Evolutionary conservation across 768 basidiomycete genomes (phyloP).

Genomic region (Calocybe gangraenosa): DNA sequence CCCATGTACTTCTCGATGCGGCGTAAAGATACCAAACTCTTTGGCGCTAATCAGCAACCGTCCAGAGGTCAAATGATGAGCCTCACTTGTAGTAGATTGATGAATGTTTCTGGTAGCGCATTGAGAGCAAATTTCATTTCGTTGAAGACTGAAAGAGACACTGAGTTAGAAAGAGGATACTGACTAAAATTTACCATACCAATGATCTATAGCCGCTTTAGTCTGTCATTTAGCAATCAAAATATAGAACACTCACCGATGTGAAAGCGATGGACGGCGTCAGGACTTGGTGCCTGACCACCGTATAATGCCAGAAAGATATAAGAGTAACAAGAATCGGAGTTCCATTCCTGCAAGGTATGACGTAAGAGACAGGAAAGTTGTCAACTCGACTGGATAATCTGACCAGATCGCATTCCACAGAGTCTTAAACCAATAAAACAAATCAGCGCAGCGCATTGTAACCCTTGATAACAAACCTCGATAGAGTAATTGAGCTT

Average conservation of each 20-base stretch:
- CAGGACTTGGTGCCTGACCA: conserved; percentile 61
- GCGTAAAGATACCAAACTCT: conserved; percentile 80
- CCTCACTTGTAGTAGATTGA: conserved; percentile 77
- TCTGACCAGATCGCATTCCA: conserved; percentile 46
- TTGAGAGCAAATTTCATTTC: conserved; percentile 88
- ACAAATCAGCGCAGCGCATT: too few species aligned
- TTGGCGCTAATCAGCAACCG: background rate
- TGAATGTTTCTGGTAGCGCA: conserved; percentile 86
- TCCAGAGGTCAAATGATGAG: background rate
- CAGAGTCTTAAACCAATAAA: too few species aligned
- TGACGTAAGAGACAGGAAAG: background rate
- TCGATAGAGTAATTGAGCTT: conserved; percentile 86
- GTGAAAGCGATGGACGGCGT: conserved; percentile 88
- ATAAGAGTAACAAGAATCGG: conserved; percentile 59
- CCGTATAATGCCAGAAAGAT: conserved; percentile 68
- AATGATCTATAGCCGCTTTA: conserved; percentile 45
- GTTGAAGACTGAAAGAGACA: conserved; percentile 64
- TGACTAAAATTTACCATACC: conserved; percentile 28
- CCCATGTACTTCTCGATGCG: conserved; percentile 90
- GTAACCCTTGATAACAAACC: too few species aligned
- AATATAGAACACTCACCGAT: conserved; percentile 36
- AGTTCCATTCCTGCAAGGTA: conserved; percentile 50
- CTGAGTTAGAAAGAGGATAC: background rate
- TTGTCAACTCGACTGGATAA: background rate
- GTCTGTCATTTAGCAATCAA: conserved; percentile 28